Evolutionary conservation across 805 yeast genomes (phyloP).

Genomic region (Millerozyma acaciae): DNA sequence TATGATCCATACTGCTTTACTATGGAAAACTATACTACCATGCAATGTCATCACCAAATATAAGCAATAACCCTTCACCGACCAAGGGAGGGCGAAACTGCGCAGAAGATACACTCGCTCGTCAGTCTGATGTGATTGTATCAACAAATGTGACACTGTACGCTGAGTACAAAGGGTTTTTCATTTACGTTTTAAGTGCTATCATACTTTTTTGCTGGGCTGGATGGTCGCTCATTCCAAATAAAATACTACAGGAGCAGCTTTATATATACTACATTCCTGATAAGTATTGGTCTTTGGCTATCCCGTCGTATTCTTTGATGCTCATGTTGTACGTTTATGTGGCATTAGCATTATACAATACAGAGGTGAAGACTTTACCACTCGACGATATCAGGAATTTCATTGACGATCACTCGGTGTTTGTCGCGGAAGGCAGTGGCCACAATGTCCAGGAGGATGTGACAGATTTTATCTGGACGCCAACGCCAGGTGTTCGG

Average conservation of each 20-base stretch:
- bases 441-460: constrained; percentile 6
- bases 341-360: constrained; percentile 65
- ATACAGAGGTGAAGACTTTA: constrained; percentile 69
- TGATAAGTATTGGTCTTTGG: constrained; percentile 87
- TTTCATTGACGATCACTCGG: constrained; percentile 64
- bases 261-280: constrained; percentile 72
- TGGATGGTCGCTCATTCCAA: constrained; percentile 75
- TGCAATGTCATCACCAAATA: constrained; percentile 4
- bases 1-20: no score
- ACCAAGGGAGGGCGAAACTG: constrained; percentile 4
- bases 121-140: constrained; percentile 64
- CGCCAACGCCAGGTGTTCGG: constrained; percentile 78
- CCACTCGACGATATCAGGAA: constrained; percentile 56
- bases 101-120: constrained; percentile 48
- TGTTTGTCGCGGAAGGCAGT: constrained; percentile 18
- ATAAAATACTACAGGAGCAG: constrained; percentile 41
- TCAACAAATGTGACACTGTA: constrained; percentile 51
- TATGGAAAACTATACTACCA: no score
- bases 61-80: constrained; percentile 8
- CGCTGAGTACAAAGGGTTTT: constrained; percentile 86
- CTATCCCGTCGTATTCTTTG: constrained; percentile 67
- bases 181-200: constrained; percentile 66
- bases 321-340: constrained; percentile 72
- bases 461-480: constrained; percentile 40
- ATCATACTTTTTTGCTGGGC: constrained; percentile 54